Conservation (phyloP, 768 basidiomycete species). For the Leucosporidium creatinivorum region DNA sequence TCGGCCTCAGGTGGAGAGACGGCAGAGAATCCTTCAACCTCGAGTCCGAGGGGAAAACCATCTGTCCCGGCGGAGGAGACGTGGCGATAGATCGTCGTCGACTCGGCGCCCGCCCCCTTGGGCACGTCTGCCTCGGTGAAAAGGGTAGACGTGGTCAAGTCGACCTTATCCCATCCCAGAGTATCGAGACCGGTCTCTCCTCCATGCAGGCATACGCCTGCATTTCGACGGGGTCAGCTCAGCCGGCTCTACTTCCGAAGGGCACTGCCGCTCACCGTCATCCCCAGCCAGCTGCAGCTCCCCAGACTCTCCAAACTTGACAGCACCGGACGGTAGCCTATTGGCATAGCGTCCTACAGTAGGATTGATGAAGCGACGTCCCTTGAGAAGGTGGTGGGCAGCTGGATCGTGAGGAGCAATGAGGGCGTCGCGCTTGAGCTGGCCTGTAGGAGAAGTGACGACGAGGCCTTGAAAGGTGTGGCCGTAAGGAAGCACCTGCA, state of each 20-base stretch:
- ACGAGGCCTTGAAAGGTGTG: slow-evolving; percentile 16
- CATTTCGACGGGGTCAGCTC: not conserved
- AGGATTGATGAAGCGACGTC: slow-evolving; percentile 14
- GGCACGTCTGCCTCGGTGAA: slow-evolving; percentile 18
- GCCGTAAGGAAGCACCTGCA: slow-evolving; percentile 16
- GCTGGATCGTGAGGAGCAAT: slow-evolving; percentile 10
- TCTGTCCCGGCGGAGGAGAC: slow-evolving; percentile 21
- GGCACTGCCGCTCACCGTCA: not conserved
- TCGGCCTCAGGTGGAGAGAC: not conserved
- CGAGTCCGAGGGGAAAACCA: slow-evolving; percentile 29
- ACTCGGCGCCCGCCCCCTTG: slow-evolving; percentile 2
- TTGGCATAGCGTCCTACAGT: slow-evolving; percentile 26
- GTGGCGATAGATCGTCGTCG: slow-evolving; percentile 10
- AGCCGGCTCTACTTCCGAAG: not conserved
- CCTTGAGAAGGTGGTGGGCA: slow-evolving; percentile 4
- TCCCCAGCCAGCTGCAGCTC: not conserved
- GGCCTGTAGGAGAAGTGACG: not conserved
- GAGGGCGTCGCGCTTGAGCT: slow-evolving; percentile 11
- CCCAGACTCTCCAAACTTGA: not conserved
- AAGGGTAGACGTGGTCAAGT: slow-evolving; percentile 10
- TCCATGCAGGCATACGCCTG: slow-evolving; percentile 28
- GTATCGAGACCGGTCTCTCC: slow-evolving; percentile 26
- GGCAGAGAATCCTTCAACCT: slow-evolving; percentile 12
- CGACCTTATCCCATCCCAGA: slow-evolving; percentile 15
- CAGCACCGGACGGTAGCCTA: slow-evolving; percentile 16